Percentiles rank a stretch among this genome's conserved stretches.
phyloP scores from a whole-genome alignment of 495 filamentous ascomycete genomes.

The Trichoderma erinaceum region DNA sequence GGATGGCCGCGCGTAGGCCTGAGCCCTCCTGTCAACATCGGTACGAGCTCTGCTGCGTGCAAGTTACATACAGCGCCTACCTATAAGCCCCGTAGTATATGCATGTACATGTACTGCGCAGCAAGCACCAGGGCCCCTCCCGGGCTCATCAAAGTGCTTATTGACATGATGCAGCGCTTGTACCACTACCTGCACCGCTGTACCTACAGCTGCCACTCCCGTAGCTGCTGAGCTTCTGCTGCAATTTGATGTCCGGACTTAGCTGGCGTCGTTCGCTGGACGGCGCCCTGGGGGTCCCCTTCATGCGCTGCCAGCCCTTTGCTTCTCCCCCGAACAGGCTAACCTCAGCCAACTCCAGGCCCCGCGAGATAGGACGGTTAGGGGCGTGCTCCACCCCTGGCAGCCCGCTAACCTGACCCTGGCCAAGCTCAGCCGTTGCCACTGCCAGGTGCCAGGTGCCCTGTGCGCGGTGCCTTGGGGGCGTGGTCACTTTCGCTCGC shows the following conservation, averaged over 20 bases:
- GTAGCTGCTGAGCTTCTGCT: too few species aligned
- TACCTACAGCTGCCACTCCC: too few species aligned
- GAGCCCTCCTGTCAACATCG: not conserved
- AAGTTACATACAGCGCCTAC: not conserved
- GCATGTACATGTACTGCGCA: not conserved
- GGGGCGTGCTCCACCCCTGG: slow-evolving; percentile 13
- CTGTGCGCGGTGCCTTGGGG: not conserved
- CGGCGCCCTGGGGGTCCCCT: not conserved
- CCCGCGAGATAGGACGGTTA: slow-evolving; percentile 13
- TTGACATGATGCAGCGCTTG: too few species aligned
- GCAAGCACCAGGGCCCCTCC: too few species aligned
- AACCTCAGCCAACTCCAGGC: slow-evolving; percentile 1
- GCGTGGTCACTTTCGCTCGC: slow-evolving; percentile 9
- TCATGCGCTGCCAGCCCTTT: not conserved
- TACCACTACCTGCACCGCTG: too few species aligned
- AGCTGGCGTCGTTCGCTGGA: too few species aligned
- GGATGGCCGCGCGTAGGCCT: not conserved
- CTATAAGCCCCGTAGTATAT: not conserved
- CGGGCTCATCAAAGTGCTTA: too few species aligned
- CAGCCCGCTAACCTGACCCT: slow-evolving; percentile 10
- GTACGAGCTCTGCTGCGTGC: not conserved
- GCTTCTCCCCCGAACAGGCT: not conserved
- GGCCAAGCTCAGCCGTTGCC: slow-evolving; percentile 7
- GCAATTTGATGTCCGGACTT: too few species aligned
- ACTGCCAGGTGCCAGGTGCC: slow-evolving; percentile 6